A percentile compares a stretch with the other conserved stretches of the same genome.
Conservation (phyloP, 352 stramenopile genomes). For the Globisporangium heterothallicum region DNA sequence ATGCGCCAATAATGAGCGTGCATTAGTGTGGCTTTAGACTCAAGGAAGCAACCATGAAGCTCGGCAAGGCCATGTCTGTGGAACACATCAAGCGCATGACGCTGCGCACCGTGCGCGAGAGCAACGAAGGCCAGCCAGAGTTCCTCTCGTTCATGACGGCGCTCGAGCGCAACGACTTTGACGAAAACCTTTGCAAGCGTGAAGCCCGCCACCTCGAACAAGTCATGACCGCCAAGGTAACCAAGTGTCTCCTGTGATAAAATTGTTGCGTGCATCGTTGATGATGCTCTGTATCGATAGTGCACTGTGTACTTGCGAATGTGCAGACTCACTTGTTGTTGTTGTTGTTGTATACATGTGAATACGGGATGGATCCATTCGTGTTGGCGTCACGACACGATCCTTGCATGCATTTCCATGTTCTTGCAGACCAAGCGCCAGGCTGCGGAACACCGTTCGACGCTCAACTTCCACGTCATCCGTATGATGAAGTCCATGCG, state of each 20-base stretch:
- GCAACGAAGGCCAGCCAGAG: slow-evolving; percentile 71
- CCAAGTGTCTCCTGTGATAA: not conserved
- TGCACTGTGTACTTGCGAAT: not conserved
- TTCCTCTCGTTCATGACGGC: slow-evolving; percentile 80
- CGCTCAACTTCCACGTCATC: slow-evolving; percentile 86
- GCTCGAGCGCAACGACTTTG: slow-evolving; percentile 80
- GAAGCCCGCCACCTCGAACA: slow-evolving; percentile 75
- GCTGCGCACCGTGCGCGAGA: slow-evolving; percentile 76
- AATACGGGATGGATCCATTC: no score
- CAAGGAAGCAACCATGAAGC: slow-evolving; percentile 52
- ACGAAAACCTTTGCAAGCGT: slow-evolving; percentile 78
- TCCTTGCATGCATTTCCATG: slow-evolving; percentile 1
- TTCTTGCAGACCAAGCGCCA: slow-evolving; percentile 41
- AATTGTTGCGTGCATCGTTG: not conserved
- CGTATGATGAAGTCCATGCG: slow-evolving; percentile 81
- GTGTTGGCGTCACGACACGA: no score
- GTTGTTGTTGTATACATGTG: not conserved
- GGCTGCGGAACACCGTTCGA: slow-evolving; percentile 69
- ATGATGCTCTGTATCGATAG: not conserved
- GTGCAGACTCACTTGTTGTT: not conserved
- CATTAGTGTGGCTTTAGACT: not conserved
- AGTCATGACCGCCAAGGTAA: slow-evolving; percentile 69
- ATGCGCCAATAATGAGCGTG: not conserved
- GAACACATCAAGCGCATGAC: slow-evolving; percentile 91
- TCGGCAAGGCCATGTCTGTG: slow-evolving; percentile 69